These are phyloP conservation scores for Acacia melanoxylon DNA, from an alignment of 306 rosid species.

Conservation along the genomic window DNA sequence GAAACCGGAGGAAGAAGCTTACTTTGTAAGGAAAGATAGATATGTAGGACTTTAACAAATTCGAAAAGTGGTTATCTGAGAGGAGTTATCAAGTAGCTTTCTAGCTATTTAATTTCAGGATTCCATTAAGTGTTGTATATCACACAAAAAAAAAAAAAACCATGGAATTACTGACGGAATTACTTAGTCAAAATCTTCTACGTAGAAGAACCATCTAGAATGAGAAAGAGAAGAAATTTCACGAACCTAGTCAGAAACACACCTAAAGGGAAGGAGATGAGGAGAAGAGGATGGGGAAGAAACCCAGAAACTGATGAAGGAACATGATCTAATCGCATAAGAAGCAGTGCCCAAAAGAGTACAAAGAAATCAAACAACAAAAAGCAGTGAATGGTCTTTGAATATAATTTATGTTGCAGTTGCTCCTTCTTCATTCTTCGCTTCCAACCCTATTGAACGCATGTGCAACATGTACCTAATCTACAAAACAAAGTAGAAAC, in stretches of 20 bases:
- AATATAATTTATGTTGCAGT: conserved; percentile 19
- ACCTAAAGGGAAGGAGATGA: background rate
- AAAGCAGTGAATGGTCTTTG: background rate
- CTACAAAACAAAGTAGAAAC: background rate
- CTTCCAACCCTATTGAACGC: conserved; percentile 15
- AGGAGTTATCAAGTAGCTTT: background rate
- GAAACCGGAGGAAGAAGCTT: background rate
- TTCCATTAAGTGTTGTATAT: too few relatives aligned
- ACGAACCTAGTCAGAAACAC: background rate
- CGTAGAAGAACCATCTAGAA: background rate
- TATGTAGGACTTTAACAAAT: background rate
- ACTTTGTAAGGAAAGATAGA: background rate
- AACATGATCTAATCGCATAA: background rate
- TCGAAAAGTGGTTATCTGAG: background rate
- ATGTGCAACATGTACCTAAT: conserved; percentile 23
- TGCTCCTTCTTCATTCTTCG: background rate
- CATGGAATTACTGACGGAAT: too few relatives aligned
- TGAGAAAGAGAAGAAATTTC: background rate
- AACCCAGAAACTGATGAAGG: conserved; percentile 2
- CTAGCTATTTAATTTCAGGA: background rate
- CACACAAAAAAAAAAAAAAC: too few relatives aligned
- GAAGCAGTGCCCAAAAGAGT: background rate
- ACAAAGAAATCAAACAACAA: background rate
- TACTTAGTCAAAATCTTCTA: too few relatives aligned
- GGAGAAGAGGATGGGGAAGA: background rate